Evolutionary conservation across 345 rosid genomes (phyloP).

Genomic region (Brassica rapa): DNA sequence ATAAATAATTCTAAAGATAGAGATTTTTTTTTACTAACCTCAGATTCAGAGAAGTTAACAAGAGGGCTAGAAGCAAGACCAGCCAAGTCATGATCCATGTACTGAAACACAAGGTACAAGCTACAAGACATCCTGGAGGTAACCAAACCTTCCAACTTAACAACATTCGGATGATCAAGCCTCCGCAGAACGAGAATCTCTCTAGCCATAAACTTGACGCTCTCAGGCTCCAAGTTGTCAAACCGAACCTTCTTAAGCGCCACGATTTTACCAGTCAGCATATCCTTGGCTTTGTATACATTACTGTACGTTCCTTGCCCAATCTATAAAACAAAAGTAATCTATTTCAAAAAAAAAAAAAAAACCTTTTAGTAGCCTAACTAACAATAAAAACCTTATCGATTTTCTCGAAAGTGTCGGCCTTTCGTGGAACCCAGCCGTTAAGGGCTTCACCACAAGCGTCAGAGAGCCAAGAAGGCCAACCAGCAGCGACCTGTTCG

Average conservation of each 20-base stretch:
- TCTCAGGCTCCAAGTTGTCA: slow-evolving; percentile 92
- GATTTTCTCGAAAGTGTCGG: slow-evolving; percentile 93
- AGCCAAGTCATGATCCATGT: slow-evolving; percentile 97
- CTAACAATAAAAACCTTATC: slow-evolving; percentile 63
- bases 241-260: slow-evolving; percentile 96
- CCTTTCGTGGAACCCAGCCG: slow-evolving; percentile 95
- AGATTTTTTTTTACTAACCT: slow-evolving; percentile 16
- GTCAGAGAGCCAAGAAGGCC: slow-evolving; percentile 93
- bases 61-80: slow-evolving; percentile 94
- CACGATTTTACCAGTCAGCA: slow-evolving; percentile 71
- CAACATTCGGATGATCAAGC: slow-evolving; percentile 88
- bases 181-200: slow-evolving; percentile 91
- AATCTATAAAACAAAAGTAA: slow-evolving; percentile 52
- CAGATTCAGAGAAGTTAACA: slow-evolving; percentile 67
- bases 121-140: slow-evolving; percentile 1
- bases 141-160: slow-evolving; percentile 80
- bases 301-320: slow-evolving; percentile 98
- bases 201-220: slow-evolving; percentile 98
- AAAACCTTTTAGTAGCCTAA: background rate
- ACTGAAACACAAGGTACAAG: slow-evolving; percentile 61
- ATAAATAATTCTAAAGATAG: background rate
- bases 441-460: slow-evolving; percentile 94
- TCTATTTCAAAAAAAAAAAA: background rate
- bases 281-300: slow-evolving; percentile 94
- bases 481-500: slow-evolving; percentile 97